phyloP scores from a whole-genome alignment of 768 basidiomycete species.

The Sporobolomyces phaffii region DNA sequence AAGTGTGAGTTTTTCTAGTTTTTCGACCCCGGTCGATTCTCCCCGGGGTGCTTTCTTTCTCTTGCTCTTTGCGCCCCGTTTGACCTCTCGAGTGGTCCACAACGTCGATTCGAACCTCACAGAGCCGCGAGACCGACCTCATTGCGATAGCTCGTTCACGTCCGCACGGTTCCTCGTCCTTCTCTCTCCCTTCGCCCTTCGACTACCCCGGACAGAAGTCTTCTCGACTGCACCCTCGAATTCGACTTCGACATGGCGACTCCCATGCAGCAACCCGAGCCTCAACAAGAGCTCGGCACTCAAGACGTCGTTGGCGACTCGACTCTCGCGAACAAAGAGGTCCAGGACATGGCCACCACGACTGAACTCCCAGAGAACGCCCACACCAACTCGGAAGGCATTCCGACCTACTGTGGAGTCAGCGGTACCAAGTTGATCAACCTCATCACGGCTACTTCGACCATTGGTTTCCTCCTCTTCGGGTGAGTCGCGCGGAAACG shows the following conservation, averaged over 20 bases:
- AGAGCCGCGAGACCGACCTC: too few relatives aligned
- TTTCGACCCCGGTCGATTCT: conserved; percentile 1
- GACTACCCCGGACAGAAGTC: background rate
- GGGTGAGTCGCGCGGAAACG: background rate
- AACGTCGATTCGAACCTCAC: too few relatives aligned
- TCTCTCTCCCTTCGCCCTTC: background rate
- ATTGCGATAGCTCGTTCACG: too few relatives aligned
- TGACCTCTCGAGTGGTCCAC: too few relatives aligned
- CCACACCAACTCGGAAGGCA: conserved; percentile 18
- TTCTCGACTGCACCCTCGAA: too few relatives aligned
- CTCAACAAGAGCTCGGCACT: background rate
- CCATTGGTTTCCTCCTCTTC: conserved; percentile 13
- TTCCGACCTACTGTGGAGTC: conserved; percentile 19
- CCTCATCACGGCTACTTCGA: conserved; percentile 19
- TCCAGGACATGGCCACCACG: conserved; percentile 20
- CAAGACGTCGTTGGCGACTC: background rate
- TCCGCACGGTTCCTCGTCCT: background rate
- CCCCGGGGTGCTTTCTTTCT: background rate
- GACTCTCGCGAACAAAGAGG: background rate
- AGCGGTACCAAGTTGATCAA: conserved; percentile 14
- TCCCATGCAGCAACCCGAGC: conserved; percentile 18
- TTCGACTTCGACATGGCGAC: conserved; percentile 13
- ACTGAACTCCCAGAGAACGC: conserved; percentile 21
- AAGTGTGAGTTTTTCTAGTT: background rate
- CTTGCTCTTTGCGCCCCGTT: background rate